Percentiles rank a stretch among this genome's conserved stretches.
Evolutionary conservation across 2,329 filamentous ascomycete species (phyloP).

Genomic region (Penicillium sclerotiorum): DNA sequence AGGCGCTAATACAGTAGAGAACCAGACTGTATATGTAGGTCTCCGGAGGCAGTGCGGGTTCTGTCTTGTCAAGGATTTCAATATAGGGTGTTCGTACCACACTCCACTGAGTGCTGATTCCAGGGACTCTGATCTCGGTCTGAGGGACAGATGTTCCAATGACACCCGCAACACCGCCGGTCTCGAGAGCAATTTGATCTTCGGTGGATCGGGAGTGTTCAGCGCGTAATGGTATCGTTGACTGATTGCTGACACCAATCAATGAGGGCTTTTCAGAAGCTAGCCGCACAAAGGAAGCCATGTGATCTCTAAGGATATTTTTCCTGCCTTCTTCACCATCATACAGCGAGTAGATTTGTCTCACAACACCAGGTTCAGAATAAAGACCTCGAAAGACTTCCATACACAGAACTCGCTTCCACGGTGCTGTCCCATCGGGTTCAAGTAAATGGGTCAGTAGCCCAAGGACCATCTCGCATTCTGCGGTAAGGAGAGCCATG

Average conservation of each 20-base stretch:
- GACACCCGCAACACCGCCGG: constrained; percentile 82
- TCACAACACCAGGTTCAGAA: constrained; percentile 73
- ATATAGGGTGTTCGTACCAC: constrained; percentile 83
- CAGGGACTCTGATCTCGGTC: constrained; percentile 66
- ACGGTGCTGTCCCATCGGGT: constrained; percentile 73
- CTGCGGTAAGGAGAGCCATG: constrained; percentile 70
- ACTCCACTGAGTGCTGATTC: constrained; percentile 92
- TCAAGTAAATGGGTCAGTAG: constrained; percentile 85
- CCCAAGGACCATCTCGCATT: constrained; percentile 81
- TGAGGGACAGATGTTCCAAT: constrained; percentile 72
- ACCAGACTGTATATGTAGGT: constrained; percentile 93
- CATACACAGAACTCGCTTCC: constrained; percentile 89
- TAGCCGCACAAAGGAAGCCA: constrained; percentile 86
- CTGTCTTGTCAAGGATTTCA: constrained; percentile 90
- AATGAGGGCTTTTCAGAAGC: constrained; percentile 87
- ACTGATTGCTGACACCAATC: constrained; percentile 87
- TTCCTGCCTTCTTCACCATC: constrained; percentile 74
- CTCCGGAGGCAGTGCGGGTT: constrained; percentile 79
- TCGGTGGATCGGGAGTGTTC: constrained; percentile 62
- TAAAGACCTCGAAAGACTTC: constrained; percentile 88
- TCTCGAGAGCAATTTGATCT: constrained; percentile 87
- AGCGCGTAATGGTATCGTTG: constrained; percentile 72
- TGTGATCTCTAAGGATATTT: constrained; percentile 76
- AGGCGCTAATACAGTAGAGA: constrained; percentile 81
- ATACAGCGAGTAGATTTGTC: constrained; percentile 78